A percentile compares a stretch with the other conserved stretches of the same genome.
Conservation (phyloP, 2,329 filamentous ascomycete genomes). For the Anthostomella pinea region DNA sequence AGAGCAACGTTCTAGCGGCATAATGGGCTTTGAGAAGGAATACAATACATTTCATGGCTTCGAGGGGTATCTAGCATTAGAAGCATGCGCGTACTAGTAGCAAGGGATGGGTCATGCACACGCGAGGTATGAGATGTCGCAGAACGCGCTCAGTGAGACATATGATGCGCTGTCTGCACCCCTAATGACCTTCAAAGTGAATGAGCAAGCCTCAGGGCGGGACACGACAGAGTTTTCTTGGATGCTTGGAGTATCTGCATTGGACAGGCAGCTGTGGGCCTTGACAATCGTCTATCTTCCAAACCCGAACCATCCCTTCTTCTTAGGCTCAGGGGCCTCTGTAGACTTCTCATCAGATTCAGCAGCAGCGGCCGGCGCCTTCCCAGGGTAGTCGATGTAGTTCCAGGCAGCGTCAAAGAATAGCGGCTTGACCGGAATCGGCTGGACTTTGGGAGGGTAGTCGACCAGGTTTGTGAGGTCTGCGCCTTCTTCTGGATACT, state of each 20-base stretch:
- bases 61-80: too few species aligned
- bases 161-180: too few species aligned
- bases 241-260: neutral
- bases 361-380: conserved; percentile 35
- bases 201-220: neutral
- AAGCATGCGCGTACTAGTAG: conserved; percentile 1
- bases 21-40: conserved; percentile 9
- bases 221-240: neutral
- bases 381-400: conserved; percentile 87
- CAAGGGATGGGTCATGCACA: conserved; percentile 18
- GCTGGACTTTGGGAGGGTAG: conserved; percentile 79
- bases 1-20: conserved; percentile 22
- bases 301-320: conserved; percentile 78
- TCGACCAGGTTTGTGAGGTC: conserved; percentile 79
- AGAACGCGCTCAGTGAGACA: conserved; percentile 20
- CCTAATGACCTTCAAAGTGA: too few species aligned
- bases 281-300: conserved; percentile 40
- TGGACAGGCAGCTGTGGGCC: neutral
- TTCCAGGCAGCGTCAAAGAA: conserved; percentile 98
- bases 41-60: neutral
- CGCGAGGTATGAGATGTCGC: conserved; percentile 21
- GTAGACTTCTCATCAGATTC: conserved; percentile 33
- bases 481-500: conserved; percentile 69
- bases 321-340: conserved; percentile 45
- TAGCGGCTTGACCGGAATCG: conserved; percentile 87